phyloP scores from a whole-genome alignment of 2,329 filamentous ascomycete genomes.

The Mycosphaerelloides madeirae region DNA sequence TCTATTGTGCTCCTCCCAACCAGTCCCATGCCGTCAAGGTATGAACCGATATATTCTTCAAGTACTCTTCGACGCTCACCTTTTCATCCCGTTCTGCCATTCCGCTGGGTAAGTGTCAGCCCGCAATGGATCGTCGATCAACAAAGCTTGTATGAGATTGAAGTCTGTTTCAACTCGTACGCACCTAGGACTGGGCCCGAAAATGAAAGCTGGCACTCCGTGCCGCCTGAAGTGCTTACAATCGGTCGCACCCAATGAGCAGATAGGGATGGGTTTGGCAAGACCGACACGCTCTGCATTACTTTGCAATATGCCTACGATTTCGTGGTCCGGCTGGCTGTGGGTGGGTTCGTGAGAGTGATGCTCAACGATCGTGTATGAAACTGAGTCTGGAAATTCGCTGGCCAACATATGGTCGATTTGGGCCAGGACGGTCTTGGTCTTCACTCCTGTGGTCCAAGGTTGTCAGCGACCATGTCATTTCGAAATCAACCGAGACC shows the following conservation, averaged over 20 bases:
- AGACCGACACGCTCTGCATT: conserved; percentile 28
- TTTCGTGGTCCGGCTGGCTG: conserved; percentile 32
- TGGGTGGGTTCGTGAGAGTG: conserved; percentile 34
- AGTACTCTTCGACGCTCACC: conserved; percentile 30
- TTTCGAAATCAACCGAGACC: too few species aligned
- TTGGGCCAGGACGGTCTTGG: conserved; percentile 25
- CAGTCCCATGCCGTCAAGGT: conserved; percentile 32
- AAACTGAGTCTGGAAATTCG: conserved; percentile 27
- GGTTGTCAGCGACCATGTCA: too few species aligned
- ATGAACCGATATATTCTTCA: conserved; percentile 30
- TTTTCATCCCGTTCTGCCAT: conserved; percentile 28
- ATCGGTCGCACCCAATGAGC: conserved; percentile 39
- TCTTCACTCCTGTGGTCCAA: conserved; percentile 17
- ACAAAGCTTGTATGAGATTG: too few species aligned
- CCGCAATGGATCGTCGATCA: too few species aligned
- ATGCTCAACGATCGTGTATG: conserved; percentile 30
- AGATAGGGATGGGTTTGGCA: conserved; percentile 31
- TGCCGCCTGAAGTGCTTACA: conserved; percentile 40
- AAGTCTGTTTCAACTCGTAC: too few species aligned
- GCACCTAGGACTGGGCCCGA: conserved; percentile 28
- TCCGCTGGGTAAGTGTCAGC: too few species aligned
- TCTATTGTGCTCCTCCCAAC: conserved; percentile 10
- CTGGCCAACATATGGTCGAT: conserved; percentile 27
- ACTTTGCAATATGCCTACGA: conserved; percentile 27
- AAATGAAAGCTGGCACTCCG: conserved; percentile 36